Evolutionary conservation across 208 protist genomes (phyloP).

Genomic region (Leishmania arabica): DNA sequence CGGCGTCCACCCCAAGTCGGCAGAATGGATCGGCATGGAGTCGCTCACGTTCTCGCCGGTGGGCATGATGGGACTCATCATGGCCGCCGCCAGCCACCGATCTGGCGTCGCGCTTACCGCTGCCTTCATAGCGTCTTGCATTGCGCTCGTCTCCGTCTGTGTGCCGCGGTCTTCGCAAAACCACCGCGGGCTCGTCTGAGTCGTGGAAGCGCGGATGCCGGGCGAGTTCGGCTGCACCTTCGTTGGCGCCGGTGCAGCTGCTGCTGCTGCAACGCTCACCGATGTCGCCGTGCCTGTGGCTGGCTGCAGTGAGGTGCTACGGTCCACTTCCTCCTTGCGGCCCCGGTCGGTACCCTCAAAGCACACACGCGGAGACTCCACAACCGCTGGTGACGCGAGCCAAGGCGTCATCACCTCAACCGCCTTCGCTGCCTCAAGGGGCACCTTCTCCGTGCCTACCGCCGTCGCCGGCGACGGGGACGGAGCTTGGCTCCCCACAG

Average conservation of each 20-base stretch:
- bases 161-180: slow-evolving; percentile 30
- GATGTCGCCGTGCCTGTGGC: neutral
- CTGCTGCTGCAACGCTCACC: neutral
- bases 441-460: neutral
- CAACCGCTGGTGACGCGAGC: neutral
- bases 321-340: neutral
- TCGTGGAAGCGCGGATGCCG: neutral
- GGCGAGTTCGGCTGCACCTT: neutral
- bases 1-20: slow-evolving; percentile 20
- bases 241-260: neutral
- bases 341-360: neutral
- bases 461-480: neutral
- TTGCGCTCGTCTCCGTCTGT: slow-evolving; percentile 21
- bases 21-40: slow-evolving; percentile 2
- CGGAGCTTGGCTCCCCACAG: slow-evolving; percentile 32
- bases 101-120: slow-evolving; percentile 1
- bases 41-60: slow-evolving; percentile 8
- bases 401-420: neutral
- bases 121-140: neutral
- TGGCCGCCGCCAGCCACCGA: neutral
- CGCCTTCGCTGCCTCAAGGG: neutral
- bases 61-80: slow-evolving; percentile 21
- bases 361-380: too few species aligned
- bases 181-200: slow-evolving; percentile 22
- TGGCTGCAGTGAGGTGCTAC: neutral